Base-by-base conservation (phyloP, 805 yeast genomes). In the Kodamaea sagamina region DNA sequence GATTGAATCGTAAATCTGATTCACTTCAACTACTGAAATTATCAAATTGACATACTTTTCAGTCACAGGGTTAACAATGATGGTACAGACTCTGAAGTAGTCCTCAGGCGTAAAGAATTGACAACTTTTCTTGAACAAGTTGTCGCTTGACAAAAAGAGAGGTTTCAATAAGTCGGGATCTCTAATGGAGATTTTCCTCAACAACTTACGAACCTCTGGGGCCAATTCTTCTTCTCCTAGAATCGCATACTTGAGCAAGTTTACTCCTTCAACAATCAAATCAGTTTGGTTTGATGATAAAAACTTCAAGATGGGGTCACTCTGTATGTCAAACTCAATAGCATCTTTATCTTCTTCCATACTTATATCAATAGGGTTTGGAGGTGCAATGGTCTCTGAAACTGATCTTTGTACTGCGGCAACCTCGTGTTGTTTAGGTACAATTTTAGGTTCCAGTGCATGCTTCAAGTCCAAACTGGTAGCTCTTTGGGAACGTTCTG, bases 301-400 rank as follows among this genome's bases (percentile, higher is more conserved):
- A 38, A 65, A 67, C 41, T 60, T 61, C 18, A 68, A 42, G 8
- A 71, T 66, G 4, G 72, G 71, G 40, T 70, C 75, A 4, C 47
- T 48, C 21, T 54, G 58, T 24, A 51, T 50, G 36, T 57, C 59
- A 48, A 56, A 59, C 6, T 28, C 34, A 12, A 29, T 11, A 17
- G 34, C 12, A 12, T 35, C 28, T 22, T 35, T 35, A n/a, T 35
- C 32, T 17, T 24, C 29, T 10, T n/a, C n/a, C 25, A 32, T 24
- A 18, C 18, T 28, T 11, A 32, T 27, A 18, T 22, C 34, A 21
- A 13, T 16, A 11, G 17, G 34, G 25, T 13, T 12, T 17, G 22
- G 36, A 36, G 36, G 26, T 24, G 28, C 41, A 19, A 26, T 28
- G 16, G 8, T 21, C 8, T 21, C 24, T 6, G 24, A 21, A 21